Percentiles rank a stretch among this genome's conserved stretches.
Conservation (phyloP, 164 flowering plant genomes). For the Sedum album region DNA sequence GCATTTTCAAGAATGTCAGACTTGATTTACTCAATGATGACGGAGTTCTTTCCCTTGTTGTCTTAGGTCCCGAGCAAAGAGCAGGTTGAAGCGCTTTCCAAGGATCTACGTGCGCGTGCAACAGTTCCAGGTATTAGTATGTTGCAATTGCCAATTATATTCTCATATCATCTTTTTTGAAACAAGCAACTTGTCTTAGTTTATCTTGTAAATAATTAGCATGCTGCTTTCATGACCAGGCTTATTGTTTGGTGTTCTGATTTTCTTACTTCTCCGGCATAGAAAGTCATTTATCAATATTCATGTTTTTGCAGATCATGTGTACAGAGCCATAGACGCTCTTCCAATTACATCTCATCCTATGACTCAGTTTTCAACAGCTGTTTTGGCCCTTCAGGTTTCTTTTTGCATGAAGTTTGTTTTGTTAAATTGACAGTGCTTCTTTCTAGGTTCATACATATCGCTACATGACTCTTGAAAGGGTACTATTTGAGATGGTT, state of each 20-base stretch:
- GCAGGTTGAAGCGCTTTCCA: too few relatives aligned
- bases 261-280: not conserved
- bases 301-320: slow-evolving; percentile 59
- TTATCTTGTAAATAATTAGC: not conserved
- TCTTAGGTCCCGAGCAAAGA: slow-evolving; percentile 84
- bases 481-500: not conserved
- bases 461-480: not conserved
- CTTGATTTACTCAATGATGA: not conserved
- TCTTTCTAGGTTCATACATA: not conserved
- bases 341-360: slow-evolving; percentile 86
- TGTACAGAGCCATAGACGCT: slow-evolving; percentile 69
- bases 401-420: not conserved
- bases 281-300: not conserved
- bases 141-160: slow-evolving; percentile 46
- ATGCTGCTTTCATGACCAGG: not conserved
- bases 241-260: not conserved
- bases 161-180: not conserved
- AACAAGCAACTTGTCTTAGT: not conserved
- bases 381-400: slow-evolving; percentile 99
- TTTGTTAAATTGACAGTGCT: not conserved
- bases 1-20: not conserved
- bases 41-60: not conserved
- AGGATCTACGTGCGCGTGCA: too few relatives aligned
- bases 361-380: slow-evolving; percentile 93
- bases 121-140: too few relatives aligned